Evolutionary conservation across 768 basidiomycete genomes (phyloP).

Genomic region (Cubamyces lactineus): DNA sequence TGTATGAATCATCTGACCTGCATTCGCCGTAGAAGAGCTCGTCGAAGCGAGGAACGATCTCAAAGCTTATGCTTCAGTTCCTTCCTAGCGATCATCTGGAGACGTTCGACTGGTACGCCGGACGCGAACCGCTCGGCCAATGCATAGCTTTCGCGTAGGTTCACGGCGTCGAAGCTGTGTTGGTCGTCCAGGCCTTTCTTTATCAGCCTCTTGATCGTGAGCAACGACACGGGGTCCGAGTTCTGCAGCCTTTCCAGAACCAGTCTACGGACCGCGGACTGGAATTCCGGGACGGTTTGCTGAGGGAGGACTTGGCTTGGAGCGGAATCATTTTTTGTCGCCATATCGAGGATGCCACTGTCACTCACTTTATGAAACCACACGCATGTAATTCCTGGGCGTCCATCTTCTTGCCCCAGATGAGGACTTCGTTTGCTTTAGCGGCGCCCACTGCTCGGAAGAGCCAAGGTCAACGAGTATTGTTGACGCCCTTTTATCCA

Average conservation of each 20-base stretch:
- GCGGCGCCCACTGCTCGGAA: slow-evolving; percentile 59
- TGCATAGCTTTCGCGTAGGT: slow-evolving; percentile 70
- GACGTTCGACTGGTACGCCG: slow-evolving; percentile 57
- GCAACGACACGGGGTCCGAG: slow-evolving; percentile 56
- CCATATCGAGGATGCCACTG: neutral
- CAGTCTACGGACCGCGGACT: slow-evolving; percentile 50
- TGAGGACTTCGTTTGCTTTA: slow-evolving; percentile 70
- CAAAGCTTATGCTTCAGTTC: slow-evolving; percentile 70
- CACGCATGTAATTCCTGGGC: slow-evolving; percentile 59
- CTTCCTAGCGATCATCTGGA: slow-evolving; percentile 59
- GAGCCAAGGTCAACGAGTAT: neutral
- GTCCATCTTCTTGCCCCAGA: slow-evolving; percentile 69
- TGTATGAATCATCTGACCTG: too few relatives aligned
- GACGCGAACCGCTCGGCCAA: slow-evolving; percentile 68
- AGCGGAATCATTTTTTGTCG: slow-evolving; percentile 1
- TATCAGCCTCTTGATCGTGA: slow-evolving; percentile 57
- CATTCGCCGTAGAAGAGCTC: too few relatives aligned
- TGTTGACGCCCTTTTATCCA: neutral
- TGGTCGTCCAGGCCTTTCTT: slow-evolving; percentile 59
- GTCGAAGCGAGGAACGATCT: neutral
- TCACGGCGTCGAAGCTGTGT: slow-evolving; percentile 64
- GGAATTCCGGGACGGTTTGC: slow-evolving; percentile 55
- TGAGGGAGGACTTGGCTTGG: slow-evolving; percentile 61
- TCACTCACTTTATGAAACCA: slow-evolving; percentile 67
- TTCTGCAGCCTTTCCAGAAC: slow-evolving; percentile 57